Evolutionary conservation across 768 basidiomycete genomes (phyloP).

Genomic region (Pleurotus platypus): DNA sequence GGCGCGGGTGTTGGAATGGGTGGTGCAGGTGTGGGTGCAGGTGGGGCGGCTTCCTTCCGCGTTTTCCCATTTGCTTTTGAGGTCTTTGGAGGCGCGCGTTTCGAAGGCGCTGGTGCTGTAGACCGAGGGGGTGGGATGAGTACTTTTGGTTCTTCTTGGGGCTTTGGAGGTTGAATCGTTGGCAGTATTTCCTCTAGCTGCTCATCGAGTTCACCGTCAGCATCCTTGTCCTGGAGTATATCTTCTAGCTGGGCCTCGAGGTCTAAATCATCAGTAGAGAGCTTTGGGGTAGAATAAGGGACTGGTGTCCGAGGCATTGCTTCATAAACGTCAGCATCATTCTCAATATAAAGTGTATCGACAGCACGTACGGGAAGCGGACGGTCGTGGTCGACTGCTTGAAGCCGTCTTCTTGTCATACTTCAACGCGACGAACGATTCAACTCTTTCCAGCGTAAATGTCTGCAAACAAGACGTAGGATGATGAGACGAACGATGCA

Average conservation of each 20-base stretch:
- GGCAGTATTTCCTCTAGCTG: conserved; percentile 40
- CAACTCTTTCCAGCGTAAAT: conserved; percentile 74
- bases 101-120: conserved; percentile 22
- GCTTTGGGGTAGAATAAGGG: conserved; percentile 20
- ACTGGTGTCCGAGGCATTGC: conserved; percentile 18
- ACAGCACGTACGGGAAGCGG: conserved; percentile 30
- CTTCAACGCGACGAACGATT: conserved; percentile 55
- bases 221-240: conserved; percentile 13
- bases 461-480: conserved; percentile 33
- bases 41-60: conserved; percentile 19
- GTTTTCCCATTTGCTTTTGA: conserved; percentile 19
- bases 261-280: conserved; percentile 13
- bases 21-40: conserved; percentile 8
- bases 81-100: conserved; percentile 25
- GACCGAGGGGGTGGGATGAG: conserved; percentile 21
- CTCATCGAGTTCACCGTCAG: conserved; percentile 33
- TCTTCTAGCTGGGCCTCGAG: conserved; percentile 23
- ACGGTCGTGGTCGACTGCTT: conserved; percentile 15
- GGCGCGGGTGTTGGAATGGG: too few relatives aligned
- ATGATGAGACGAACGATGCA: neutral
- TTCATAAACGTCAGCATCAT: conserved; percentile 13
- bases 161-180: conserved; percentile 15
- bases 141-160: conserved; percentile 33
- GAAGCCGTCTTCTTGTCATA: conserved; percentile 43
- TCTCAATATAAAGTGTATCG: conserved; percentile 8